Base-by-base conservation (phyloP, 768 basidiomycete species). In the Cubamyces lactineus region DNA sequence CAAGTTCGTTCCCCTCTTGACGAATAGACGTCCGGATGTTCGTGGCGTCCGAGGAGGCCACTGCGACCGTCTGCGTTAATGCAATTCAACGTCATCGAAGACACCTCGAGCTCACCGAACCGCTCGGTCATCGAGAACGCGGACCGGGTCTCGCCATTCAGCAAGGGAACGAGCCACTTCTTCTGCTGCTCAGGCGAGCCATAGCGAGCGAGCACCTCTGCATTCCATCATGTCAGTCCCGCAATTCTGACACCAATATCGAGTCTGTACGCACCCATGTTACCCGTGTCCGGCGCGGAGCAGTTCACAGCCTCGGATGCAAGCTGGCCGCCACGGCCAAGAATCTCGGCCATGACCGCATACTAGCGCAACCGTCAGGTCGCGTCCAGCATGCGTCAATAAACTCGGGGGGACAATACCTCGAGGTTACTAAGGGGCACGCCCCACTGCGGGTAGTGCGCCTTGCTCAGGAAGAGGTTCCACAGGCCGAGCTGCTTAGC, bases 121-220 rank as follows among this genome's bases (percentile, higher is more conserved):
- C 88, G 86, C 76, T 99, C 97, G 0, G 97, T 99, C 97, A 99
- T 99, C 43, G 95, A 83, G 71, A 99, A 99, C 7, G 95, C 88
- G 17, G 91, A 94, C 40, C 97, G 88, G 63, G 93, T 98, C 76
- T 96, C 88, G 47, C 96, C 97, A 59, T 93, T 89, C 55, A 98
- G 78, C 21, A 99, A 79, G 19, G 95, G 95, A 24, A 82, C 67
- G 7, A 99, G 83, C 91, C 94, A 99, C 72, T 88, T 86, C 77
- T 89, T 82, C 75, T 98, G 93, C 70, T 99, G 97, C 63, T 86
- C 92, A 1, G 87, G 84, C 28, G 87, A 89, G n/a, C 92, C 97
- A 73, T 96, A 99, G 59, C 91, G 85, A 38, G 97, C 97, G 61
- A 99, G 80, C 21, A 99, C 94, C 92, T 99, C 96, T 96, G 78